phyloP scores from a whole-genome alignment of 176 grass and related monocot genomes.

The Pharus latifolius region DNA sequence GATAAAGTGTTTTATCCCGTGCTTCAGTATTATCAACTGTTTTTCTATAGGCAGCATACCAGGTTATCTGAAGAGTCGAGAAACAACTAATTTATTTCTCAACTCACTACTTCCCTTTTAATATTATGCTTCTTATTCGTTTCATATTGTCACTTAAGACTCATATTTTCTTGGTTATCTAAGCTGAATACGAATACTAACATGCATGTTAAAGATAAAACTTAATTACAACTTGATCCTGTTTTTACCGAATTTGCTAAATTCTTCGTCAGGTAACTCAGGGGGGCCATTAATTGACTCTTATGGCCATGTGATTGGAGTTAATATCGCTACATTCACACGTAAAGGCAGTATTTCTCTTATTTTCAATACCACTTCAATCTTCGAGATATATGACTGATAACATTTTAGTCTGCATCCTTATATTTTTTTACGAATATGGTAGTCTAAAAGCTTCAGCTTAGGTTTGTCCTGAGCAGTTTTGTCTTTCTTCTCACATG shows the following conservation, averaged over 20 bases:
- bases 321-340: constrained; percentile 87
- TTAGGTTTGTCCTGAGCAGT: background rate
- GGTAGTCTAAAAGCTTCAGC: background rate
- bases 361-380: background rate
- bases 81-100: background rate
- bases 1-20: background rate
- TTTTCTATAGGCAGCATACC: background rate
- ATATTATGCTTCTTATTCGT: background rate
- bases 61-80: background rate
- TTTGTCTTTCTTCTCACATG: background rate
- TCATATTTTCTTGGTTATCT: background rate
- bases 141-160: background rate
- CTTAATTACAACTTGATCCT: background rate
- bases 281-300: constrained; percentile 85
- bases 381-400: background rate
- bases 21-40: background rate
- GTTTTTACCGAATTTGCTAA: constrained; percentile 2
- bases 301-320: constrained; percentile 85
- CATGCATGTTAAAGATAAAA: background rate
- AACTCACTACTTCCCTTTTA: background rate
- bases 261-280: constrained; percentile 46
- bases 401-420: background rate
- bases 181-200: background rate
- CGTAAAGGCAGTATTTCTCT: constrained; percentile 54
- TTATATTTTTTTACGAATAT: background rate